Evolutionary conservation across 2,329 filamentous ascomycete genomes (phyloP).

Genomic region (Phialocephala subalpina): DNA sequence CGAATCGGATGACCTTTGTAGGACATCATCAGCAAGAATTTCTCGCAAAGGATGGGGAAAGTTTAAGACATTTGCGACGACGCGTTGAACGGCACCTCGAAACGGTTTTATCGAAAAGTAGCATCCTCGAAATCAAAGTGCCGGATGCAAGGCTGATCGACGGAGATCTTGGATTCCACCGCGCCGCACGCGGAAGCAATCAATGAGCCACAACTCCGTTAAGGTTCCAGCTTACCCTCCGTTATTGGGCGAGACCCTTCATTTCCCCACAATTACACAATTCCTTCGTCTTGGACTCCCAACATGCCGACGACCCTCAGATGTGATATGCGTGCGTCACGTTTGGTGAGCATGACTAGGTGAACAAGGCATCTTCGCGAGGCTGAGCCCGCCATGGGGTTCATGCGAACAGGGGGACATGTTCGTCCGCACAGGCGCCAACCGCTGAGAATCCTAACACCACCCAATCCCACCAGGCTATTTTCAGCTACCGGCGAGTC

Average conservation of each 20-base stretch:
- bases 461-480: conserved; percentile 18
- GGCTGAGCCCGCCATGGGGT: conserved; percentile 21
- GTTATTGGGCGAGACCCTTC: neutral
- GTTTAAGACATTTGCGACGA: too few relatives aligned
- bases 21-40: neutral
- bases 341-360: conserved; percentile 1
- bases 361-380: conserved; percentile 24
- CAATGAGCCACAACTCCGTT: neutral
- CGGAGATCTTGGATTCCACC: neutral
- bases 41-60: too few relatives aligned
- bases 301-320: conserved; percentile 15
- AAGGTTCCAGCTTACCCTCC: neutral
- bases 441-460: conserved; percentile 1
- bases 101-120: neutral
- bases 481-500: conserved; percentile 27
- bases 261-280: conserved; percentile 8
- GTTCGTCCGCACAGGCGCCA: conserved; percentile 28
- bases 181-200: conserved; percentile 4
- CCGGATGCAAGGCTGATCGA: conserved; percentile 17
- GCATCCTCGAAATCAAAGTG: conserved; percentile 1
- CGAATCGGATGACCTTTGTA: neutral
- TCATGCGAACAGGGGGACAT: conserved; percentile 19
- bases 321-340: conserved; percentile 12
- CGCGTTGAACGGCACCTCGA: neutral
- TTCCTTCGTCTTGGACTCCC: neutral